These are phyloP conservation scores for Parsonsia alboflavescens DNA, from an alignment of 257 asterid species.

Conservation along the genomic window DNA sequence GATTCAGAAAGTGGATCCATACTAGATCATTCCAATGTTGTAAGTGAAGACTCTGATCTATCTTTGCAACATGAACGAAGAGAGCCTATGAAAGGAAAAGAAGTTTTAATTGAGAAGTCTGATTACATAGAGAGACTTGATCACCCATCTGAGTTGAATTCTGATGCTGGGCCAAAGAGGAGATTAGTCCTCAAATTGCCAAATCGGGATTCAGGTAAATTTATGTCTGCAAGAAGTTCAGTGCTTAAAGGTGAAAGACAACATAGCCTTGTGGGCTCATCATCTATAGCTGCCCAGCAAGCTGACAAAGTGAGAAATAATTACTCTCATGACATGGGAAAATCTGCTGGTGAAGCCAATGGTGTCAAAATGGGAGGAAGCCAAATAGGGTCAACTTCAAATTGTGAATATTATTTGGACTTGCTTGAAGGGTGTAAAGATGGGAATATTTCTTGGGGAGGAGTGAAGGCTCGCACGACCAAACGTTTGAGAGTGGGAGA, in stretches of 20 bases:
- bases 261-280: conserved; percentile 45
- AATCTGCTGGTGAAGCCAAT: conserved; percentile 25
- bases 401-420: conserved; percentile 37
- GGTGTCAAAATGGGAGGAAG: conserved; percentile 36
- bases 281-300: conserved; percentile 37
- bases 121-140: conserved; percentile 36
- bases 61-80: conserved; percentile 45
- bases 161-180: conserved; percentile 50
- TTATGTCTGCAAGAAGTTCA: conserved; percentile 27
- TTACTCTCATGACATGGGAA: conserved; percentile 26
- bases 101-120: conserved; percentile 43
- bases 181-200: conserved; percentile 79
- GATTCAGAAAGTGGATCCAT: conserved; percentile 69
- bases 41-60: conserved; percentile 72
- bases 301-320: conserved; percentile 23
- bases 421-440: conserved; percentile 72
- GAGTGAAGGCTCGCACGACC: conserved; percentile 73
- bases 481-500: conserved; percentile 68
- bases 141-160: conserved; percentile 38
- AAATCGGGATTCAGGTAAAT: conserved; percentile 57
- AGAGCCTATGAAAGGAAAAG: conserved; percentile 70
- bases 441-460: conserved; percentile 80
- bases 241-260: conserved; percentile 25
- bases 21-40: conserved; percentile 56
- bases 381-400: conserved; percentile 28